These are phyloP conservation scores for Neovahlkampfia damariscottae DNA, from an alignment of 78 protist species.

Conservation along the genomic window DNA sequence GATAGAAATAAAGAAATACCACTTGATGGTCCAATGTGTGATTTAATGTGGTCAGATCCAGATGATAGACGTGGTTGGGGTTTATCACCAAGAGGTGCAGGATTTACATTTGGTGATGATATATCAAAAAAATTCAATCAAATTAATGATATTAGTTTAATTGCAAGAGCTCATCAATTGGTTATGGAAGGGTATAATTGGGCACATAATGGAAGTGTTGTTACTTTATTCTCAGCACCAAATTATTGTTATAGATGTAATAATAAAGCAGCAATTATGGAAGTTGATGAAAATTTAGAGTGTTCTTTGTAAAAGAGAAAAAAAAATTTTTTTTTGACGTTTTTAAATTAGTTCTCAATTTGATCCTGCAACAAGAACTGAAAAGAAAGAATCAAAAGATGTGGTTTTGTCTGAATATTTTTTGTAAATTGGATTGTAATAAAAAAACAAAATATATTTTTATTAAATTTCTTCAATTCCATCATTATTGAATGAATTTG, in stretches of 20 bases:
- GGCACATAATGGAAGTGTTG: conserved; percentile 46
- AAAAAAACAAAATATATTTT: too few species aligned
- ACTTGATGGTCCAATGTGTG: conserved; percentile 69
- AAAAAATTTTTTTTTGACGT: too few species aligned
- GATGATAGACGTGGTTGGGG: conserved; percentile 21
- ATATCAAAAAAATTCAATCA: conserved; percentile 28
- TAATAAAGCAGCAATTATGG: conserved; percentile 85
- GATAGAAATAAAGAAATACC: conserved; percentile 42
- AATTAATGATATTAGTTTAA: conserved; percentile 24
- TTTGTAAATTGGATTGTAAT: too few species aligned
- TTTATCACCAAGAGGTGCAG: conserved; percentile 32
- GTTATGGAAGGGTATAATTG: conserved; percentile 86
- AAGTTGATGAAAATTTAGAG: conserved; percentile 53
- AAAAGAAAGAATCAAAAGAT: too few species aligned
- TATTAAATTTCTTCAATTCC: too few species aligned
- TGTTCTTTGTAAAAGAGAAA: too few species aligned
- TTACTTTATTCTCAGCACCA: conserved; percentile 98
- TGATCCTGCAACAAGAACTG: too few species aligned
- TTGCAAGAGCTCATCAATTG: conserved; percentile 61
- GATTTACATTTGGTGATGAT: conserved; percentile 36
- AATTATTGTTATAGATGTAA: conserved; percentile 95
- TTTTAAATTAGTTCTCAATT: too few species aligned
- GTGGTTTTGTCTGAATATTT: too few species aligned
- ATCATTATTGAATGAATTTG: too few species aligned
- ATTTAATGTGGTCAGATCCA: conserved; percentile 67